Evolutionary conservation across 1,284 basidiomycete genomes (phyloP).

Genomic region (Naganishia sp.): DNA sequence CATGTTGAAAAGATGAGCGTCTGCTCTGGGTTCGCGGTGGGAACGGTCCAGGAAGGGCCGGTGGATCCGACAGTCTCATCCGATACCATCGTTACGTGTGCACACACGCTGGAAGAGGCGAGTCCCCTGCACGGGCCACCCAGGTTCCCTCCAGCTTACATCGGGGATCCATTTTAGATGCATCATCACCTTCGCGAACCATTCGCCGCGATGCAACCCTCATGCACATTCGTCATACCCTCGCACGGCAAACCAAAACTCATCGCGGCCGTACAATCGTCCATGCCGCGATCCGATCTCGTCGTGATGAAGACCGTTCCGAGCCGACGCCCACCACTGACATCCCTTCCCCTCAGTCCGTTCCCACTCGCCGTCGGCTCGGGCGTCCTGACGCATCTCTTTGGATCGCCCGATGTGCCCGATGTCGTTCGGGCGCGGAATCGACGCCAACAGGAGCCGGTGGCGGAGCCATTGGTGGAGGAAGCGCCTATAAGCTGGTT

Average conservation of each 20-base stretch:
- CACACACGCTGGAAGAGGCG: slow-evolving; percentile 68
- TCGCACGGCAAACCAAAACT: slow-evolving; percentile 54
- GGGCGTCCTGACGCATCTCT: slow-evolving; percentile 62
- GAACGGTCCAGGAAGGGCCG: background rate
- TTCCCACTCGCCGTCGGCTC: slow-evolving; percentile 64
- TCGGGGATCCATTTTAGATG: slow-evolving; percentile 51
- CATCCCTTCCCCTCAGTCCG: slow-evolving; percentile 66
- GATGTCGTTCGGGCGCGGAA: slow-evolving; percentile 53
- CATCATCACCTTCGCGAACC: slow-evolving; percentile 55
- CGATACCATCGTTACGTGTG: slow-evolving; percentile 61
- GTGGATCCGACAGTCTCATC: background rate
- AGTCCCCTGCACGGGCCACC: slow-evolving; percentile 35
- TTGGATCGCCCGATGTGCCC: slow-evolving; percentile 56
- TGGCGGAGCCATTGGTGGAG: slow-evolving; percentile 29
- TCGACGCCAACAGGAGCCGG: slow-evolving; percentile 42
- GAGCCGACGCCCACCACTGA: slow-evolving; percentile 38
- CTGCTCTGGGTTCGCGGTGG: slow-evolving; percentile 62
- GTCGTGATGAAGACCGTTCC: slow-evolving; percentile 57
- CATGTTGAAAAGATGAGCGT: slow-evolving; percentile 59
- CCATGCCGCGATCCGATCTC: slow-evolving; percentile 65
- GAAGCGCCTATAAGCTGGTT: slow-evolving; percentile 33
- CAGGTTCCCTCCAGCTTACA: slow-evolving; percentile 18
- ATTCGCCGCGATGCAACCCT: slow-evolving; percentile 51
- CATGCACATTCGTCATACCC: slow-evolving; percentile 57
- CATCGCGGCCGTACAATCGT: slow-evolving; percentile 60